Conservation (phyloP, 257 asterid species). For the Solanum medicagineum region DNA sequence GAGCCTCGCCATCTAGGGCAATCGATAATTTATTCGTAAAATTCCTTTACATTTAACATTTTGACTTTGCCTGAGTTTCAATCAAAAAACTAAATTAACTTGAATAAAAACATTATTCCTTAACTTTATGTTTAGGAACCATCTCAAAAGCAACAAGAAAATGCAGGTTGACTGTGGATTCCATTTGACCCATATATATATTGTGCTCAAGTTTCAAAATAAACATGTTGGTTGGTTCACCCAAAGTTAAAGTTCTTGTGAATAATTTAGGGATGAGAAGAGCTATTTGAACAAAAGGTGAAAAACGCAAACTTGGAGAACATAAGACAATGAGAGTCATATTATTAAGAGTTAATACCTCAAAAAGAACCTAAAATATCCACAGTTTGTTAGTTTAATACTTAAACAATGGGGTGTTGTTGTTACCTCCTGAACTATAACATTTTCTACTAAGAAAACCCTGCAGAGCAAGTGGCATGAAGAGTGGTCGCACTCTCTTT, state of each 20-base stretch:
- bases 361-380: background rate
- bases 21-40: background rate
- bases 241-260: background rate
- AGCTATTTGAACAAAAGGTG: background rate
- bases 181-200: background rate
- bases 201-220: background rate
- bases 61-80: background rate
- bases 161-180: background rate
- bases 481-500: background rate
- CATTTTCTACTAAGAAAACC: background rate
- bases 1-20: background rate
- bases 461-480: background rate
- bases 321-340: background rate
- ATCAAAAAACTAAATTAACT: background rate
- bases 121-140: background rate
- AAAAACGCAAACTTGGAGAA: background rate
- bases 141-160: background rate
- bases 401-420: background rate
- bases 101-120: background rate
- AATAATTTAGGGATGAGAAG: background rate
- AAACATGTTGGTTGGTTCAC: background rate
- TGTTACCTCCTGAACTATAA: background rate
- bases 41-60: background rate
- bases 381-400: background rate
- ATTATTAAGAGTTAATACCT: background rate